A percentile compares a stretch with the other conserved stretches of the same genome.
Conservation (phyloP, 805 yeast genomes). For the Suhomyces pyralidae region DNA sequence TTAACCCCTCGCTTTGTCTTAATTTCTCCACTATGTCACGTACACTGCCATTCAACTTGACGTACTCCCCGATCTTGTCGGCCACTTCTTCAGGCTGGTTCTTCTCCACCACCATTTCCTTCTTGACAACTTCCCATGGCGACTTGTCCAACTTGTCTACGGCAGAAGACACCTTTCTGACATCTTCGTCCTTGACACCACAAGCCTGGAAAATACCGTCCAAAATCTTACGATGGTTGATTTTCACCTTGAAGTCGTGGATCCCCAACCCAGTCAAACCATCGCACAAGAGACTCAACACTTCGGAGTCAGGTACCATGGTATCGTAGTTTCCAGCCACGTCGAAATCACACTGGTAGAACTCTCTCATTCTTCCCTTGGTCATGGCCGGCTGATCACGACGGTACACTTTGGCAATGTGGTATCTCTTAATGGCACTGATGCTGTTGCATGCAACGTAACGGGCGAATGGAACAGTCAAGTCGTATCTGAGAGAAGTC, state of each 20-base stretch:
- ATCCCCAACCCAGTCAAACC: slow-evolving; percentile 84
- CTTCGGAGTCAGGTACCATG: slow-evolving; percentile 97
- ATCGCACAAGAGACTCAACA: slow-evolving; percentile 75
- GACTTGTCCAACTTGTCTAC: slow-evolving; percentile 94
- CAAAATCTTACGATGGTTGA: slow-evolving; percentile 92
- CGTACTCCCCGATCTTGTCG: slow-evolving; percentile 88
- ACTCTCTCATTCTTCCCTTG: slow-evolving; percentile 99
- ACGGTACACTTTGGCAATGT: slow-evolving; percentile 96
- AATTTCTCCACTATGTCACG: slow-evolving; percentile 58
- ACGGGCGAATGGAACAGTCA: slow-evolving; percentile 98
- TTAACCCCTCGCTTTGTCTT: slow-evolving; percentile 54
- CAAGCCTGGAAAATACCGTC: slow-evolving; percentile 95
- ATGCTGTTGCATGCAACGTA: slow-evolving; percentile 94
- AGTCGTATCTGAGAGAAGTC: slow-evolving; percentile 90
- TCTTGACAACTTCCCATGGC: slow-evolving; percentile 93
- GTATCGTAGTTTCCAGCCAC: slow-evolving; percentile 89
- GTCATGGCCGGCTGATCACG: slow-evolving; percentile 99
- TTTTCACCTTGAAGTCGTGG: slow-evolving; percentile 81
- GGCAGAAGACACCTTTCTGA: slow-evolving; percentile 88
- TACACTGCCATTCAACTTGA: slow-evolving; percentile 76
- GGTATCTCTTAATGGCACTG: slow-evolving; percentile 87
- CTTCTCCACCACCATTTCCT: slow-evolving; percentile 90
- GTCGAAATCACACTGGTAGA: slow-evolving; percentile 98
- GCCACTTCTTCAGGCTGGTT: slow-evolving; percentile 90
- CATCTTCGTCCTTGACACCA: slow-evolving; percentile 93